Evolutionary conservation across 2,329 filamentous ascomycete species (phyloP).

Genomic region (Neofusicoccum laricinum): DNA sequence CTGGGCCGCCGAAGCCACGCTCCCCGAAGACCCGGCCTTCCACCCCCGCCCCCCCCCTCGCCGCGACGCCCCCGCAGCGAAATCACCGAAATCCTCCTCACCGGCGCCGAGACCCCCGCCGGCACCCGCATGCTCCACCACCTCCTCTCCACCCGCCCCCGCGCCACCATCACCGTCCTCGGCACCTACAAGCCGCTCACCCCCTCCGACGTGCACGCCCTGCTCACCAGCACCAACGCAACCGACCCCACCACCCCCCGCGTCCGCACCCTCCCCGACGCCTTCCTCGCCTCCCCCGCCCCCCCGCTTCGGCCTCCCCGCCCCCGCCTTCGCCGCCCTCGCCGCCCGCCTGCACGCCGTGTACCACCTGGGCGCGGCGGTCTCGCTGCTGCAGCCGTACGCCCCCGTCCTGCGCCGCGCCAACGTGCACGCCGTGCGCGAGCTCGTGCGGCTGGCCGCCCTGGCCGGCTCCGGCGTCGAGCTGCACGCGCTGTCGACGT

Average conservation of each 20-base stretch:
- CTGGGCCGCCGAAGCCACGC: background rate
- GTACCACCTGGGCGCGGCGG: conserved; percentile 1
- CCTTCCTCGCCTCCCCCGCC: background rate
- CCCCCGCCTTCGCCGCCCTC: background rate
- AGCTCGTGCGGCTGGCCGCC: background rate
- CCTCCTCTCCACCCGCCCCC: background rate
- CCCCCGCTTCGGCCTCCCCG: background rate
- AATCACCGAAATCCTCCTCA: background rate
- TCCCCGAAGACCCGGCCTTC: background rate
- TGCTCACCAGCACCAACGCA: background rate
- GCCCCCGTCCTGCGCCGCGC: background rate
- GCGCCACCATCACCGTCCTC: background rate
- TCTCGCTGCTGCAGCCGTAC: background rate
- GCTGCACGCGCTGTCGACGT: conserved; percentile 5
- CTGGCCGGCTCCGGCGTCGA: no score
- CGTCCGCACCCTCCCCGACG: background rate
- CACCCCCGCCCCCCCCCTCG: background rate
- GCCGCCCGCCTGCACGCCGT: background rate
- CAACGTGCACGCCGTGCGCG: background rate
- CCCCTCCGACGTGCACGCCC: background rate
- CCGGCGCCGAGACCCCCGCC: background rate
- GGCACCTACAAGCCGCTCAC: background rate
- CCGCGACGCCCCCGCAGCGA: background rate
- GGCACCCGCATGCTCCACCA: background rate
- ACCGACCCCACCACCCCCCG: background rate